Evolutionary conservation across 257 asterid genomes (phyloP), one percentile per base, ranked within the genome.

Genomic region (Solanum neorickii): DNA sequence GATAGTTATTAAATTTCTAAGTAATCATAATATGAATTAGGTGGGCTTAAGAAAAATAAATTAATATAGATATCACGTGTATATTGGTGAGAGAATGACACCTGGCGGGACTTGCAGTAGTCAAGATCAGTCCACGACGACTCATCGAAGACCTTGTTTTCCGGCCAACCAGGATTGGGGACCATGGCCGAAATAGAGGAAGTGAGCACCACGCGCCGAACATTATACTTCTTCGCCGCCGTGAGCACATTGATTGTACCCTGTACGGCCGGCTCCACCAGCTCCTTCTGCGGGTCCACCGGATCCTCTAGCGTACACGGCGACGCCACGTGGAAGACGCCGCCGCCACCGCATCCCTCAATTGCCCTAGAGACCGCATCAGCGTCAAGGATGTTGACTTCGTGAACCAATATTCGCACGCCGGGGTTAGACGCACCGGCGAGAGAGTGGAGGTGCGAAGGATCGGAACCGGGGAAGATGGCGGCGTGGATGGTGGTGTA

Each of bases 271-370:
- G 99, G 99, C 74, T 94, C 95, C 88, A 96, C 77, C 88, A 96
- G 91, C 92, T 94, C 98, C 93, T 69, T 70, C 87, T 94, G 95
- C 11, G 99, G 98, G 91, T 96, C 98, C 82, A 87, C 89, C 11
- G 98, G 96, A 82, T 95, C 99, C 90, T 92, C 98, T 9, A 96
- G 93, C 86, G 95, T 91, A 90, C 99, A 96, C 33, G 98, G 98
- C 1, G 99, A 96, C 82, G 99, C 99, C 91, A 94, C 95, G 92
- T 96, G 99, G 94, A 96, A 96, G 13, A 95, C 93, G 15, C 98
- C 98, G 0, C 99, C 99, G 0, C 94, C 95, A 15, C 89, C 90
- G 89, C 98, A 96, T 0, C 93, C 96, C 89, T 90, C 93, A 29
- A 95, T 91, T 35, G 98, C 95, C 85, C 52, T 84, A 3, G 91